Evolutionary conservation across 2,329 filamentous ascomycete genomes (phyloP).

Genomic region (Penicillium nordicum): DNA sequence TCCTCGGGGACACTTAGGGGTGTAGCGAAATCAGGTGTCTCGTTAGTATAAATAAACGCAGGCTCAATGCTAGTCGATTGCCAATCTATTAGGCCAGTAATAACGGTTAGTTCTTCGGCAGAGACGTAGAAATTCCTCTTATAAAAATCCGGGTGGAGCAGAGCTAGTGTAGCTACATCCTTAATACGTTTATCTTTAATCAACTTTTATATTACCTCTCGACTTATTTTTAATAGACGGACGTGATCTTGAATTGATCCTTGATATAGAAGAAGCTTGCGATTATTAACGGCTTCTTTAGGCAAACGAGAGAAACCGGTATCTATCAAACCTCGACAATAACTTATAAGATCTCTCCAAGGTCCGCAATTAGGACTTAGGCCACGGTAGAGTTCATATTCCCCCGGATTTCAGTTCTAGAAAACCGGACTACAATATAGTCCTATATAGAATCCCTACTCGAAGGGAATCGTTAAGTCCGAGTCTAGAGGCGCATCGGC

Average conservation of each 20-base stretch:
- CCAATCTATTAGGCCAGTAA: constrained; percentile 36
- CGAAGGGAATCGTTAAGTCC: constrained; percentile 23
- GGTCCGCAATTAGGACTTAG: constrained; percentile 22
- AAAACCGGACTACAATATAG: constrained; percentile 28
- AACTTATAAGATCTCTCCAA: constrained; percentile 20
- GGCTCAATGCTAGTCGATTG: constrained; percentile 32
- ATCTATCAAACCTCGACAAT: constrained; percentile 21
- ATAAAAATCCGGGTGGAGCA: constrained; percentile 33
- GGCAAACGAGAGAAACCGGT: constrained; percentile 23
- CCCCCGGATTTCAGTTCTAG: constrained; percentile 15
- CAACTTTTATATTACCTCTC: constrained; percentile 21
- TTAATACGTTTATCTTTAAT: constrained; percentile 18
- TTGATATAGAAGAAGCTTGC: constrained; percentile 13
- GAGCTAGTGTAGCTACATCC: constrained; percentile 15
- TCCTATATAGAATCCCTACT: constrained; percentile 33
- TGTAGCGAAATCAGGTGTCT: constrained; percentile 29
- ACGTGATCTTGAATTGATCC: constrained; percentile 14
- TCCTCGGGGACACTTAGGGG: constrained; percentile 11
- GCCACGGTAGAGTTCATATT: constrained; percentile 14
- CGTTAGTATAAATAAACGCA: constrained; percentile 30
- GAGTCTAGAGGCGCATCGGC: constrained; percentile 24
- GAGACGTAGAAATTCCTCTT: constrained; percentile 36
- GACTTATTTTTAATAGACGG: not conserved
- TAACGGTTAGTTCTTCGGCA: constrained; percentile 25
- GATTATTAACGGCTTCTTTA: not conserved